These are phyloP conservation scores for Serpula lacrymans DNA, from an alignment of 768 basidiomycete species.

Conservation along the genomic window DNA sequence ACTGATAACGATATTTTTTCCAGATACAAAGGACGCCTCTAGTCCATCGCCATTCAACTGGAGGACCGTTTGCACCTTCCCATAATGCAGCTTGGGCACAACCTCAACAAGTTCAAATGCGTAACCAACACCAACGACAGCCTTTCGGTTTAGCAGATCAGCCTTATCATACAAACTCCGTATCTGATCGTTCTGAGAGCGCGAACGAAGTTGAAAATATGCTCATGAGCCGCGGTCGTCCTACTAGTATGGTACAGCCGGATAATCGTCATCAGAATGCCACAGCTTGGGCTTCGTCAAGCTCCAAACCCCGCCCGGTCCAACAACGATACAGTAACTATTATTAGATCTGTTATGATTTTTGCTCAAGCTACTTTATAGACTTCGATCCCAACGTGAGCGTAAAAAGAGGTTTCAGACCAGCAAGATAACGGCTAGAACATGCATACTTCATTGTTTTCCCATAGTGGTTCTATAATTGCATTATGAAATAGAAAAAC, in stretches of 20 bases:
- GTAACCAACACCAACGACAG: constrained; percentile 46
- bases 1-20: constrained; percentile 3
- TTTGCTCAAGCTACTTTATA: constrained; percentile 16
- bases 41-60: constrained; percentile 42
- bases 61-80: constrained; percentile 26
- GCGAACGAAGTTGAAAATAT: constrained; percentile 71
- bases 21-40: constrained; percentile 74
- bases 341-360: background rate
- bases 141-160: constrained; percentile 40
- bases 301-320: constrained; percentile 18
- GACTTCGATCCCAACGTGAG: constrained; percentile 40
- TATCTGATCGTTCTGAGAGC: constrained; percentile 63
- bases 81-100: constrained; percentile 30
- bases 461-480: background rate
- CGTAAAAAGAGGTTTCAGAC: constrained; percentile 45
- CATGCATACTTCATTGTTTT: background rate
- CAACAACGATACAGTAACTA: constrained; percentile 20
- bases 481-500: constrained; percentile 3
- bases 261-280: constrained; percentile 14
- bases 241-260: constrained; percentile 14
- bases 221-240: constrained; percentile 31
- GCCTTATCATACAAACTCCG: constrained; percentile 40
- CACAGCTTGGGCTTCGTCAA: constrained; percentile 35
- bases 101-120: constrained; percentile 18
- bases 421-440: constrained; percentile 29